Percentiles rank a stretch among this genome's conserved stretches.
These are phyloP conservation scores for Chiua virens DNA, from an alignment of 768 basidiomycete genomes.

Conservation along the genomic window DNA sequence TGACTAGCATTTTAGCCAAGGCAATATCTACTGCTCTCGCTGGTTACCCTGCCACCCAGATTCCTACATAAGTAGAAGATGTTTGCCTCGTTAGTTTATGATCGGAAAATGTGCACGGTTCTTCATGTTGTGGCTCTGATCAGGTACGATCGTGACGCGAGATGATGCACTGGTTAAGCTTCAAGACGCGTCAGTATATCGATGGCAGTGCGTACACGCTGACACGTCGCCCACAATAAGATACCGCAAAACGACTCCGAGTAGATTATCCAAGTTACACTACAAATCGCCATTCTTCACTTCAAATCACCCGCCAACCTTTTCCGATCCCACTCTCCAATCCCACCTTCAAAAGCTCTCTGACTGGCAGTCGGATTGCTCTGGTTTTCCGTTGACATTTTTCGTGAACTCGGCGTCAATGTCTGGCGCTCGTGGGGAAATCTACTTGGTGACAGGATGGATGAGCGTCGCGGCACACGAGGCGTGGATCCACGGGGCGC, in stretches of 20 bases:
- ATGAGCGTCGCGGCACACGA: slow-evolving; percentile 39
- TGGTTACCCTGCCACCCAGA: slow-evolving; percentile 23
- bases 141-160: background rate
- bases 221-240: slow-evolving; percentile 4
- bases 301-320: slow-evolving; percentile 33
- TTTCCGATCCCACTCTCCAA: slow-evolving; percentile 28
- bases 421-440: slow-evolving; percentile 9
- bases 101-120: background rate
- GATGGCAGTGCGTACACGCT: background rate
- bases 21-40: slow-evolving; percentile 48
- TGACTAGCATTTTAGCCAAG: slow-evolving; percentile 49
- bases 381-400: slow-evolving; percentile 42
- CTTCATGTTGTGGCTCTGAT: background rate
- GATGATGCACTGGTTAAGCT: no score
- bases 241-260: slow-evolving; percentile 42
- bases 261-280: no score
- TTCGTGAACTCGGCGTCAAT: slow-evolving; percentile 23
- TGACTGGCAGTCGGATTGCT: slow-evolving; percentile 39
- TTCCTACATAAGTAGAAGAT: slow-evolving; percentile 4
- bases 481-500: slow-evolving; percentile 41
- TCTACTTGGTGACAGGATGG: slow-evolving; percentile 50
- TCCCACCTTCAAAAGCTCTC: slow-evolving; percentile 33
- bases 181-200: background rate
- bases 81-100: background rate
- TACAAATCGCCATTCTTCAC: slow-evolving; percentile 38